These are phyloP conservation scores for Yamadazyma akitaensis DNA, from an alignment of 805 yeast genomes.

Conservation along the genomic window DNA sequence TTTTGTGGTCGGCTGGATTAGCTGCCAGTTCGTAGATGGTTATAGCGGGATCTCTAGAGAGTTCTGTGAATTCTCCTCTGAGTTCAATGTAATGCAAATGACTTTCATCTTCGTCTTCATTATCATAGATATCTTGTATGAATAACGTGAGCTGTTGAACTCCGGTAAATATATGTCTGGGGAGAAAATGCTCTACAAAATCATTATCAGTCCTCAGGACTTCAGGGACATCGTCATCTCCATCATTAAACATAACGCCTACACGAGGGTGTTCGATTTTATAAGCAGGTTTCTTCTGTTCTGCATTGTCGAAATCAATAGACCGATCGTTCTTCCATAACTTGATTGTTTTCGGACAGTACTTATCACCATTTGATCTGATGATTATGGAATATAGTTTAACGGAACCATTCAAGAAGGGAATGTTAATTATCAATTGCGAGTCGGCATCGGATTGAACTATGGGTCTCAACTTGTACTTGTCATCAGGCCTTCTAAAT, in stretches of 20 bases:
- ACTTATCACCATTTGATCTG: constrained; percentile 57
- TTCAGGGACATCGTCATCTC: constrained; percentile 36
- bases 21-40: constrained; percentile 88
- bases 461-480: constrained; percentile 45
- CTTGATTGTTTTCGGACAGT: constrained; percentile 68
- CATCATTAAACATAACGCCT: constrained; percentile 45
- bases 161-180: constrained; percentile 71
- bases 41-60: constrained; percentile 66
- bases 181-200: constrained; percentile 79
- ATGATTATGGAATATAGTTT: constrained; percentile 71
- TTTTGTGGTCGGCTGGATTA: constrained; percentile 82
- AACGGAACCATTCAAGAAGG: constrained; percentile 68
- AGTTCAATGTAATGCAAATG: constrained; percentile 70
- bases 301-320: constrained; percentile 70
- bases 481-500: constrained; percentile 50
- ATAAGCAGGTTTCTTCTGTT: constrained; percentile 46
- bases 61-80: constrained; percentile 64
- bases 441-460: constrained; percentile 75
- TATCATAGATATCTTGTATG: constrained; percentile 53
- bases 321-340: constrained; percentile 67
- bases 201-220: constrained; percentile 34
- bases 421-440: constrained; percentile 73
- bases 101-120: constrained; percentile 52
- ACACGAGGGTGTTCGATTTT: constrained; percentile 61
- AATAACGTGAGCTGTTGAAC: constrained; percentile 65